These are phyloP conservation scores for Pseudogymnoascus sp. DNA, from an alignment of 2,329 filamentous ascomycete species.

Conservation along the genomic window DNA sequence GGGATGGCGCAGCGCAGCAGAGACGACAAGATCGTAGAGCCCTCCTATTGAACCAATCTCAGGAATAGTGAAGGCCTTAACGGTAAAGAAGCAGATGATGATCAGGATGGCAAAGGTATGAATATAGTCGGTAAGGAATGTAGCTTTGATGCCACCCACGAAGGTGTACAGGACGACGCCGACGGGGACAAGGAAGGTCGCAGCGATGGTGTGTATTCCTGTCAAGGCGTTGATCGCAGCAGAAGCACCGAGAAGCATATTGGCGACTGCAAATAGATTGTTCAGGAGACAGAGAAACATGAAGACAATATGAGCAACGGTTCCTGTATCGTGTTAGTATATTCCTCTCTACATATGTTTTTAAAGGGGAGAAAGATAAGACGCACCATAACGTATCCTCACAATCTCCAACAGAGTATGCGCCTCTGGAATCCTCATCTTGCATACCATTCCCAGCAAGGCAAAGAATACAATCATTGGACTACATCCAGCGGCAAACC, in stretches of 20 bases:
- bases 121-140: slow-evolving; percentile 44
- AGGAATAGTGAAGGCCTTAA: slow-evolving; percentile 40
- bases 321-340: slow-evolving; percentile 21
- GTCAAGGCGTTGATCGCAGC: slow-evolving; percentile 40
- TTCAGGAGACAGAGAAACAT: slow-evolving; percentile 48
- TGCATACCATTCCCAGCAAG: slow-evolving; percentile 45
- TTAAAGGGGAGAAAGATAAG: neutral
- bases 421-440: slow-evolving; percentile 46
- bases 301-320: slow-evolving; percentile 43
- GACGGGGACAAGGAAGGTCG: slow-evolving; percentile 40
- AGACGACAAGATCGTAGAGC: slow-evolving; percentile 45
- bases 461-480: slow-evolving; percentile 53
- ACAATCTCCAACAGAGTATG: slow-evolving; percentile 50
- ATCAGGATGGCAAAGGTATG: slow-evolving; percentile 50
- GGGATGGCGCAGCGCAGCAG: slow-evolving; percentile 39
- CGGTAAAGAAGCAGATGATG: slow-evolving; percentile 44
- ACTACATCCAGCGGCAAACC: slow-evolving; percentile 47
- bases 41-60: slow-evolving; percentile 43
- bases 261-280: slow-evolving; percentile 48
- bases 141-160: slow-evolving; percentile 37
- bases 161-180: slow-evolving; percentile 37
- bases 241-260: slow-evolving; percentile 45
- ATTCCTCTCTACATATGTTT: neutral
- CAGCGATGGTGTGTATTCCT: slow-evolving; percentile 45
- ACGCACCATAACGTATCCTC: slow-evolving; percentile 42